Base-by-base conservation (phyloP, 345 rosid species). In the Bruguiera gymnorhiza region DNA sequence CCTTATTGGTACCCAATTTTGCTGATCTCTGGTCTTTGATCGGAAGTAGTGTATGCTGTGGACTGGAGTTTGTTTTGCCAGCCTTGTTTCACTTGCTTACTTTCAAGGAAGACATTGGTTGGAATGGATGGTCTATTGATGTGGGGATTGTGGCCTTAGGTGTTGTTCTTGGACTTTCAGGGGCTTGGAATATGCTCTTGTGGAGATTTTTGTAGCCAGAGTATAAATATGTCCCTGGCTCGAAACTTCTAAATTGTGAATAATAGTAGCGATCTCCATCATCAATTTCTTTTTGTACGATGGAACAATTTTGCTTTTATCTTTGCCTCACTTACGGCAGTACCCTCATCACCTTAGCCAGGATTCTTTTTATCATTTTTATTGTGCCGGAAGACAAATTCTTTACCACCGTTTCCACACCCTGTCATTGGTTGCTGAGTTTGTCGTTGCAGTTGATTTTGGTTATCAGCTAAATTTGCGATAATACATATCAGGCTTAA, bases 31-130 rank as follows among this genome's bases (percentile, higher is more conserved):
- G 91, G 82, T 87, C 97, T 20, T 69, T 89, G 81, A 95, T 91
- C 5, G 98, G 98, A 3, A 94, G 93, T 73, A 91, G 98, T 66
- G 82, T 89, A 20, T 94, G 98, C 70, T 88, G 95, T 58, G 84
- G 82, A 27, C 75, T 94, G 73, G 97, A 86, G 27, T 94, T 91
- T 65, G 85, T 91, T 70, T 78, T 94, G 82, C 98, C 96, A 5
- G 77, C 95, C 15, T 67, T 87, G 79, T 88, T 91, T 74, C 98
- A 94, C 77, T 62, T 89, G 82, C 77, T 91, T 60, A 94, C 83
- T 54, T 94, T 89, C 78, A 88, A 86, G 84, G 96, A 88, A 36
- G 97, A 89, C 52, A 81, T 90, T 81, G 83, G 82, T 3, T 83
- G 94, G 93, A 78, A 29, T 61, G 86, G 82, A 48, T 82, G 93